These are phyloP conservation scores for Neurospora intermedia DNA, from an alignment of 495 filamentous ascomycete genomes.

Conservation along the genomic window DNA sequence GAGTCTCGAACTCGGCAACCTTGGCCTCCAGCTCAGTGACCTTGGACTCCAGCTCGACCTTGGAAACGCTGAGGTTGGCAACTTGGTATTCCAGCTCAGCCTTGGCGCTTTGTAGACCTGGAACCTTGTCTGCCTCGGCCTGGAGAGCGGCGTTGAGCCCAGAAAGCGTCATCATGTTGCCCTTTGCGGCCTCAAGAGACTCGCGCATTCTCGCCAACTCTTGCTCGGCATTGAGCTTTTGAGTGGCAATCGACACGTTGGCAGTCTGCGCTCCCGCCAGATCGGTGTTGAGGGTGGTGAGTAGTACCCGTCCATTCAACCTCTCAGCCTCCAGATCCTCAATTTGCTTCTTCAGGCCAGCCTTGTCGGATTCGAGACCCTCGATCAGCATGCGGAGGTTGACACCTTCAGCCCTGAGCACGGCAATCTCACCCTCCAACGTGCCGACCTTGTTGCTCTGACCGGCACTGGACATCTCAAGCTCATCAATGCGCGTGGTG, in stretches of 20 bases:
- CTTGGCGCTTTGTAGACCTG: conserved; percentile 5
- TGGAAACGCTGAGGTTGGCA: conserved; percentile 5
- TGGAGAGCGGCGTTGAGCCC: conserved; percentile 22
- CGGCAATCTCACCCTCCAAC: conserved; percentile 13
- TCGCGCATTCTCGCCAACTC: conserved; percentile 12
- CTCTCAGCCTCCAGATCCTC: conserved; percentile 11
- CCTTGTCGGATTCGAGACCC: conserved; percentile 26
- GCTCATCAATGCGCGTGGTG: conserved; percentile 9
- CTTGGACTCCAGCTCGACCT: conserved; percentile 19
- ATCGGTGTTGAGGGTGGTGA: conserved; percentile 20
- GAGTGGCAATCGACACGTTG: conserved; percentile 20
- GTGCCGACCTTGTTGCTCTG: conserved; percentile 11
- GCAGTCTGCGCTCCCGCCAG: conserved; percentile 22
- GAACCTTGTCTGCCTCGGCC: conserved; percentile 19
- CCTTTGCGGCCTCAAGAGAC: conserved; percentile 14
- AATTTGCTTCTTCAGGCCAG: conserved; percentile 23
- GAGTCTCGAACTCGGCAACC: conserved; percentile 11
- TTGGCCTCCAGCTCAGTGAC: conserved; percentile 13
- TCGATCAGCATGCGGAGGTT: conserved; percentile 19
- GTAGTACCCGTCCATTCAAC: conserved; percentile 9
- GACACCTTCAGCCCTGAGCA: conserved; percentile 9
- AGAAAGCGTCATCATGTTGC: conserved; percentile 16
- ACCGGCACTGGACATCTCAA: conserved; percentile 13
- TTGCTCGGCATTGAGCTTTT: conserved; percentile 18
- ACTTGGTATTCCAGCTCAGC: conserved; percentile 15